A percentile compares a stretch with the other conserved stretches of the same genome.
These are phyloP conservation scores for Ceratocystiopsis sp. DNA, from an alignment of 2,329 filamentous ascomycete genomes.

Conservation along the genomic window DNA sequence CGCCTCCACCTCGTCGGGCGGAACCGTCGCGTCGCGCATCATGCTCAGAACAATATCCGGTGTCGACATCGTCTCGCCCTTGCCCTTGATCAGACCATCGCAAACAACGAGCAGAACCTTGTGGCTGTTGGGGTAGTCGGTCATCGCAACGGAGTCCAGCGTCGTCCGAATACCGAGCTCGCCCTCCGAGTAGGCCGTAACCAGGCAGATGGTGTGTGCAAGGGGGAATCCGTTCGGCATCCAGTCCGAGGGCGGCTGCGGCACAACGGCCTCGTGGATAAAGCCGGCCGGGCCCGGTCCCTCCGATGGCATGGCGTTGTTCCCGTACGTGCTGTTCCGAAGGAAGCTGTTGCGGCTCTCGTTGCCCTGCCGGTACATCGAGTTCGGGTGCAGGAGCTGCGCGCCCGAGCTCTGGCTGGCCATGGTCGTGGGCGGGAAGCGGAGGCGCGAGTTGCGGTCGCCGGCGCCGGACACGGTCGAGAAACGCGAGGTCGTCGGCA, in stretches of 20 bases:
- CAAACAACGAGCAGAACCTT: slow-evolving; percentile 93
- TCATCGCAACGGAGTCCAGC: slow-evolving; percentile 88
- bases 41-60: slow-evolving; percentile 82
- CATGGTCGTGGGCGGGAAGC: slow-evolving; percentile 72
- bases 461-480: slow-evolving; percentile 65
- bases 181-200: slow-evolving; percentile 94
- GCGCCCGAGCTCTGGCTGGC: slow-evolving; percentile 68
- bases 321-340: slow-evolving; percentile 37
- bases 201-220: slow-evolving; percentile 82
- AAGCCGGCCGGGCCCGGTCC: slow-evolving; percentile 78
- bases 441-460: slow-evolving; percentile 37
- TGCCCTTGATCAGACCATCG: slow-evolving; percentile 93
- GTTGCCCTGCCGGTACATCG: slow-evolving; percentile 53
- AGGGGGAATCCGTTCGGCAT: slow-evolving; percentile 93
- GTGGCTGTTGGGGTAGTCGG: slow-evolving; percentile 98
- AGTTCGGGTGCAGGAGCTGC: slow-evolving; percentile 50
- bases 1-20: slow-evolving; percentile 65
- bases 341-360: slow-evolving; percentile 50
- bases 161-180: slow-evolving; percentile 85
- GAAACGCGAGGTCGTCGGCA: slow-evolving; percentile 89
- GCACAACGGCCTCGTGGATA: slow-evolving; percentile 88
- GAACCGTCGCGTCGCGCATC: slow-evolving; percentile 80
- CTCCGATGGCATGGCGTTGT: slow-evolving; percentile 40
- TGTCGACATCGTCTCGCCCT: slow-evolving; percentile 72
- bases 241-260: slow-evolving; percentile 91